A percentile compares a stretch with the other conserved stretches of the same genome.
phyloP scores from a whole-genome alignment of 2,329 filamentous ascomycete species.

The Uncinocarpus reesii region DNA sequence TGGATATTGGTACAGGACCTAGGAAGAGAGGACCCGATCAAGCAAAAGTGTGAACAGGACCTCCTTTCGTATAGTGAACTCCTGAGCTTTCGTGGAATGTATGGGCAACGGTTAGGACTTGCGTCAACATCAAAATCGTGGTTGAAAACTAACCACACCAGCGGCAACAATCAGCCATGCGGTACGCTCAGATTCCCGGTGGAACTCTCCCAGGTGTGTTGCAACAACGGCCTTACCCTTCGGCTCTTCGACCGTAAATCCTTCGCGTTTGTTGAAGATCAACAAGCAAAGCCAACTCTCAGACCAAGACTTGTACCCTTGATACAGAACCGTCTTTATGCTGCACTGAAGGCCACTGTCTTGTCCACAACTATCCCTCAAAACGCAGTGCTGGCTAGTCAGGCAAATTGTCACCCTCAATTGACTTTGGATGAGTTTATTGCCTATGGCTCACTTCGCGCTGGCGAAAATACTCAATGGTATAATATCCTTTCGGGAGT shows the following conservation, averaged over 20 bases:
- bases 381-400: slow-evolving; percentile 46
- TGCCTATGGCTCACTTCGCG: slow-evolving; percentile 40
- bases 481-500: slow-evolving; percentile 45
- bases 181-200: neutral
- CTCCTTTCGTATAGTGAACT: slow-evolving; percentile 5
- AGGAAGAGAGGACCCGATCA: neutral
- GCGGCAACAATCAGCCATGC: neutral
- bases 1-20: slow-evolving; percentile 20
- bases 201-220: neutral
- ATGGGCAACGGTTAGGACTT: neutral
- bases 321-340: slow-evolving; percentile 21
- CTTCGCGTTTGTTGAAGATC: neutral
- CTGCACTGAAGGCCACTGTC: slow-evolving; percentile 12
- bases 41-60: slow-evolving; percentile 2
- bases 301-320: neutral
- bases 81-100: neutral
- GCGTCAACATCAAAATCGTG: slow-evolving; percentile 18
- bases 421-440: slow-evolving; percentile 48
- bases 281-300: neutral
- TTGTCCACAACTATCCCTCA: slow-evolving; percentile 21
- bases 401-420: slow-evolving; percentile 39
- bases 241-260: neutral
- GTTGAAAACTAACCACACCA: slow-evolving; percentile 14
- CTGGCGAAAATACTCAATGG: slow-evolving; percentile 45
- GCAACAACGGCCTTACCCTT: neutral